Conservation (phyloP, 2,329 filamentous ascomycete species). For the Clonostachys chloroleuca region DNA sequence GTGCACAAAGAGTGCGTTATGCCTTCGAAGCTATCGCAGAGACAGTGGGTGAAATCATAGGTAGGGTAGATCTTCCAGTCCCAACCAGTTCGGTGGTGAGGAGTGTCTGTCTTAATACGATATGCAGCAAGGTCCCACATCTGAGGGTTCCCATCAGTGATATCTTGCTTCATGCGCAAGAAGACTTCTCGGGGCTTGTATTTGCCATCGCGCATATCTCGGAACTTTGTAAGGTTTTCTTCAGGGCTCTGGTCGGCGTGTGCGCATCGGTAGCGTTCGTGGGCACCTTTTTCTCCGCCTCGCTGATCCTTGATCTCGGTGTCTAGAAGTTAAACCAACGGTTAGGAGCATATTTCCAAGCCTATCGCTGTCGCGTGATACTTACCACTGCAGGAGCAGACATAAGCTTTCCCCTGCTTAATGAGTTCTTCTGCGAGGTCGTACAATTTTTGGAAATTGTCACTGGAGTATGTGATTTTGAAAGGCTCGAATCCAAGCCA, state of each 20-base stretch:
- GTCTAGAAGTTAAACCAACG: conserved; percentile 29
- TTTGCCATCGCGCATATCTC: conserved; percentile 86
- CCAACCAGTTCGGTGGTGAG: conserved; percentile 74
- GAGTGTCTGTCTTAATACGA: conserved; percentile 61
- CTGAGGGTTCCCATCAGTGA: conserved; percentile 79
- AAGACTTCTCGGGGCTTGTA: conserved; percentile 82
- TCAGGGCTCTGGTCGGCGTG: conserved; percentile 74
- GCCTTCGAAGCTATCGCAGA: conserved; percentile 87
- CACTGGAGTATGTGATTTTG: conserved; percentile 74
- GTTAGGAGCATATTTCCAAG: background rate
- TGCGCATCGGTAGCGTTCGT: conserved; percentile 70
- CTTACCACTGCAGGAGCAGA: conserved; percentile 80
- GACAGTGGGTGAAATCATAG: conserved; percentile 87
- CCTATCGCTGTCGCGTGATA: background rate
- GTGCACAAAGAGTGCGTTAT: conserved; percentile 94
- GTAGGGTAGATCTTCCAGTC: conserved; percentile 94
- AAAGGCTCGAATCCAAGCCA: conserved; percentile 64
- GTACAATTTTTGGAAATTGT: conserved; percentile 82
- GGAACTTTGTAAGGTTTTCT: conserved; percentile 77
- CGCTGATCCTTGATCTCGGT: conserved; percentile 82
- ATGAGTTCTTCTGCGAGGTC: conserved; percentile 82
- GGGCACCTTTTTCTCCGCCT: conserved; percentile 66
- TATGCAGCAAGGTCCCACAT: conserved; percentile 97
- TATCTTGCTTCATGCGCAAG: conserved; percentile 90
- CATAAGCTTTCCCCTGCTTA: conserved; percentile 62